phyloP scores from a whole-genome alignment of 2,329 filamentous ascomycete species.

The Neobulgaria alba region DNA sequence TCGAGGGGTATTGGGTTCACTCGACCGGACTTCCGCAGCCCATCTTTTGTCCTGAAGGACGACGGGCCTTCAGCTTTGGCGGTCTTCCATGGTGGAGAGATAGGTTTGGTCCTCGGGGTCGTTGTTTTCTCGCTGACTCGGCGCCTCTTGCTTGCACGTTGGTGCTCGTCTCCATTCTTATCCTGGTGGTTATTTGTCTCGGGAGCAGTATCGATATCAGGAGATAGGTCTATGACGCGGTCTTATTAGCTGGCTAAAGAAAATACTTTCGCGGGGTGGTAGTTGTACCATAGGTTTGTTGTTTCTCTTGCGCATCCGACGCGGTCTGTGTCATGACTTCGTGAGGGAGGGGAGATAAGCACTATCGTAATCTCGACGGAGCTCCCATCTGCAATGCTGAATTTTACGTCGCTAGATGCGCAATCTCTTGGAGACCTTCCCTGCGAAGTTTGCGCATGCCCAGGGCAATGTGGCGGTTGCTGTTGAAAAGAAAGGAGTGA shows the following conservation, averaged over 20 bases:
- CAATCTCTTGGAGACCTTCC: slow-evolving; percentile 39
- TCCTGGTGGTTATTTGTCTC: slow-evolving; percentile 26
- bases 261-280: slow-evolving; percentile 1
- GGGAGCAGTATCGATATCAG: slow-evolving; percentile 18
- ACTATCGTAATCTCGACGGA: slow-evolving; percentile 45
- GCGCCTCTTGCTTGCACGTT: slow-evolving; percentile 56
- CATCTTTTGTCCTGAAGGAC: slow-evolving; percentile 63
- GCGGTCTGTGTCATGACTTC: slow-evolving; percentile 30
- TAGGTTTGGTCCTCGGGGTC: slow-evolving; percentile 40
- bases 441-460: slow-evolving; percentile 47
- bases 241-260: slow-evolving; percentile 11
- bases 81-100: slow-evolving; percentile 91
- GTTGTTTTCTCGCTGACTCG: slow-evolving; percentile 45
- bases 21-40: slow-evolving; percentile 57
- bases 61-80: slow-evolving; percentile 79
- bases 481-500: slow-evolving; percentile 15
- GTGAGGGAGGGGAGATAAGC: slow-evolving; percentile 19
- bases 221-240: slow-evolving; percentile 16
- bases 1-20: slow-evolving; percentile 50
- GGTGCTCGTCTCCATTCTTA: slow-evolving; percentile 31
- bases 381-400: slow-evolving; percentile 48
- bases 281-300: slow-evolving; percentile 23
- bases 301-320: slow-evolving; percentile 26
- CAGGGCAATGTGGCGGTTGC: slow-evolving; percentile 37
- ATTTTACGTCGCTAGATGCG: slow-evolving; percentile 44